phyloP scores from a whole-genome alignment of 202 grass and related monocot genomes.

The Carex sylvatica region DNA sequence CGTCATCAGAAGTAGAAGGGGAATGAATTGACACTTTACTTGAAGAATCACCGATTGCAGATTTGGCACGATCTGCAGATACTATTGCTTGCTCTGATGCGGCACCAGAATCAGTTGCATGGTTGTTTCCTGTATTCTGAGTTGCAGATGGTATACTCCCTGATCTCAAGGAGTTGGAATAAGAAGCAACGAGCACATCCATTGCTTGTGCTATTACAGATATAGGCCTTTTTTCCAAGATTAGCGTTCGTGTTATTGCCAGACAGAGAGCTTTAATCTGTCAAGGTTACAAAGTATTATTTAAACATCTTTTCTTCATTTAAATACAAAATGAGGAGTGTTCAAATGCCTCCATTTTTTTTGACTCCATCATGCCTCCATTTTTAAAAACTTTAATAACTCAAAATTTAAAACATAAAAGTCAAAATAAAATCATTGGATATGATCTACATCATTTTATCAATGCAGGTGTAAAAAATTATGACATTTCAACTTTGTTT shows the following conservation, averaged over 20 bases:
- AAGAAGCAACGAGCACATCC: slow-evolving; percentile 79
- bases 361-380: too few relatives aligned
- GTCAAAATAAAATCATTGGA: too few relatives aligned
- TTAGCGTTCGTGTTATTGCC: slow-evolving; percentile 66
- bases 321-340: neutral
- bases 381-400: too few relatives aligned
- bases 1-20: neutral
- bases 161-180: slow-evolving; percentile 62
- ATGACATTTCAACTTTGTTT: too few relatives aligned
- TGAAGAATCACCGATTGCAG: slow-evolving; percentile 31
- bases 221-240: slow-evolving; percentile 75
- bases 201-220: slow-evolving; percentile 66
- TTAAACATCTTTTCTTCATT: neutral
- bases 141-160: slow-evolving; percentile 39
- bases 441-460: too few relatives aligned
- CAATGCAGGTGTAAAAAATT: too few relatives aligned
- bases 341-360: too few relatives aligned
- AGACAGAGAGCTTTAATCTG: slow-evolving; percentile 82
- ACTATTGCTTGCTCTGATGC: slow-evolving; percentile 2
- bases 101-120: slow-evolving; percentile 37
- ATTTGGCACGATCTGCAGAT: slow-evolving; percentile 34
- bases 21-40: slow-evolving; percentile 36
- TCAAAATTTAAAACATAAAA: too few relatives aligned
- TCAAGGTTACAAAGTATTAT: slow-evolving; percentile 22
- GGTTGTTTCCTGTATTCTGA: slow-evolving; percentile 47